These are phyloP conservation scores for Diaporthe citrichinensis DNA, from an alignment of 2,329 filamentous ascomycete genomes.

Conservation along the genomic window DNA sequence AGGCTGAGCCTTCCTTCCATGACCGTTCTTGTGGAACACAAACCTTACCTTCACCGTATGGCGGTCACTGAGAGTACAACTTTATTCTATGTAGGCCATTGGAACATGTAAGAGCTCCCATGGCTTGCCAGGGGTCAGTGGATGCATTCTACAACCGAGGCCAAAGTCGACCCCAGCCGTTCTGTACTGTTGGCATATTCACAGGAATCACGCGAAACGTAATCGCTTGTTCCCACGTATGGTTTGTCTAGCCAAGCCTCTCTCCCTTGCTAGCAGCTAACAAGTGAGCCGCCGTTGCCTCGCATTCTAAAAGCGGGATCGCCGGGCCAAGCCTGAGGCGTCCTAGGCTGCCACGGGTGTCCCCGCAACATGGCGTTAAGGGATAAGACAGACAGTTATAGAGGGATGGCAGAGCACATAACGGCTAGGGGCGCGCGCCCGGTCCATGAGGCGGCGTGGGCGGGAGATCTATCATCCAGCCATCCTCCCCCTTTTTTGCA, in stretches of 20 bases:
- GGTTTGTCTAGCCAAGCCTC: neutral
- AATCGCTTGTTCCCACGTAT: neutral
- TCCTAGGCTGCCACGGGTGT: neutral
- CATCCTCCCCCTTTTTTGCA: neutral
- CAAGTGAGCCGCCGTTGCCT: slow-evolving; percentile 8
- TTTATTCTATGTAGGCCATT: too few species aligned
- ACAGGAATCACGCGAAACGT: neutral
- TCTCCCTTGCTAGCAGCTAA: neutral
- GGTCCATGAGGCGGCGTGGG: neutral
- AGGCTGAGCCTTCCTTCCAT: too few species aligned
- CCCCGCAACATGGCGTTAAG: neutral
- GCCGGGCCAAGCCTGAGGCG: neutral
- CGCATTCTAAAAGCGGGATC: slow-evolving; percentile 4
- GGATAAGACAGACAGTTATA: neutral
- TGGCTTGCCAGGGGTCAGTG: too few species aligned
- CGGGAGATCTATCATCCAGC: slow-evolving; percentile 18
- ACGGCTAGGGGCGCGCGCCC: neutral
- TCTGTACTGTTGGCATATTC: too few species aligned
- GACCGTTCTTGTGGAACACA: neutral
- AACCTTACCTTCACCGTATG: too few species aligned
- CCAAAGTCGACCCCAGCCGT: neutral
- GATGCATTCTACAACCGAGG: neutral
- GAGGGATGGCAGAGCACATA: neutral
- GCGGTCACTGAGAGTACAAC: too few species aligned
- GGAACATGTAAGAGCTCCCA: too few species aligned